Conservation (phyloP, 2,329 filamentous ascomycete species). For the Cercospora nicotianae region DNA sequence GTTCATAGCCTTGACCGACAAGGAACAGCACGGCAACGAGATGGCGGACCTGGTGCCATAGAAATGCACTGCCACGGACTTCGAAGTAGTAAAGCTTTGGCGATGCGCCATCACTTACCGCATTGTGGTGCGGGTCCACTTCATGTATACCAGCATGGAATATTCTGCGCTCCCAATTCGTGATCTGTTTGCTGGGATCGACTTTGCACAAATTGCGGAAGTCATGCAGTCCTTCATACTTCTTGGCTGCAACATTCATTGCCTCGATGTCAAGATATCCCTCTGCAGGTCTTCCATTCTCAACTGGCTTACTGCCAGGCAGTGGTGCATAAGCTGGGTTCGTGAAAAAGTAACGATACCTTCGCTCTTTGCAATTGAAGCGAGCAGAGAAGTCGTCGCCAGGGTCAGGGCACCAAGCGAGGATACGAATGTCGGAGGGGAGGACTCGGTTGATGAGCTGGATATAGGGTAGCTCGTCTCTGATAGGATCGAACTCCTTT, state of each 20-base stretch:
- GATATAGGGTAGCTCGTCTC: slow-evolving; percentile 81
- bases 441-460: slow-evolving; percentile 82
- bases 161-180: slow-evolving; percentile 76
- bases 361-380: slow-evolving; percentile 86
- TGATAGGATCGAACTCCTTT: slow-evolving; percentile 61
- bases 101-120: slow-evolving; percentile 10
- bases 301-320: slow-evolving; percentile 29
- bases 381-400: slow-evolving; percentile 81
- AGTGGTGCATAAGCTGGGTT: slow-evolving; percentile 82
- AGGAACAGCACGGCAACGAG: slow-evolving; percentile 93
- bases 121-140: slow-evolving; percentile 43
- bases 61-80: slow-evolving; percentile 84
- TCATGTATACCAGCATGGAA: slow-evolving; percentile 77
- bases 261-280: slow-evolving; percentile 85
- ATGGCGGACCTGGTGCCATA: slow-evolving; percentile 97
- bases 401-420: slow-evolving; percentile 88
- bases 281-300: slow-evolving; percentile 41
- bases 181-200: slow-evolving; percentile 84
- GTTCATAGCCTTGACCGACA: slow-evolving; percentile 83
- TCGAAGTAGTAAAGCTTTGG: slow-evolving; percentile 82
- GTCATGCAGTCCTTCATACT: slow-evolving; percentile 82
- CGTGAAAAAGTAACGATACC: slow-evolving; percentile 97
- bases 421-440: slow-evolving; percentile 81
- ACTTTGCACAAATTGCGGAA: slow-evolving; percentile 98
- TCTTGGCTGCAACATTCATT: slow-evolving; percentile 79